Base-by-base conservation (phyloP, 2,329 filamentous ascomycete species). In the Scedosporium dehoogii region DNA sequence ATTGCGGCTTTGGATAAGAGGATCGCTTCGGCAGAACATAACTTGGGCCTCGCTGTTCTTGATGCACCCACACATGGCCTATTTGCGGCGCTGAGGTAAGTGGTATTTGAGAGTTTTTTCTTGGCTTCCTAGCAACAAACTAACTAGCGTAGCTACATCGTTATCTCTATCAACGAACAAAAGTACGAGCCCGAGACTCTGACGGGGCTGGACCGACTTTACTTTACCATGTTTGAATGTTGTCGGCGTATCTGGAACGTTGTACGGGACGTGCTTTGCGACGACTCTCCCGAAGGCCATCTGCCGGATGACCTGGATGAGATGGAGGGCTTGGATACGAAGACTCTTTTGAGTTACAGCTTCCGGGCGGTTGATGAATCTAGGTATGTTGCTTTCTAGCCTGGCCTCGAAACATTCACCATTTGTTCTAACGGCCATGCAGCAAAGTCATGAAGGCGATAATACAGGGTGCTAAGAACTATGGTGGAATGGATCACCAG, bases 281-380 rank as follows among this genome's bases (percentile, higher is more conserved):
- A 96, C 65, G 94, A 97, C 74, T 96, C 94, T 1, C 94, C 96
- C 0, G 94, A 99, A 74, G 93, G 93, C 0, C 87, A 94, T 72
- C 78, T 91, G 3, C 88, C 87, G 0, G 86, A 92, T 60, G 90
- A 93, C 27, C 73, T 91, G n/a, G 85, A 89, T 61, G 87, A 89
- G 41, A 76, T 84, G 16, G 82, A 88, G 4, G 89, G 87, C 1
- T 80, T 91, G 2, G 87, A 89, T 60, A 92, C 91, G 0, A 97
- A 97, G 70, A 91, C 96, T 68, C 82, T 96, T 18, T 75, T 99
- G 57, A 97, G 93, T 66, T 99, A 94, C 73, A 96, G 92, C 65
- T 99, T 96, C 82, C 85, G 94, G 68, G 91, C 92, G 5, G 80
- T 97, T n/a, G 93, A 96, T 65, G 94, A 99, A 75, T 91, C 92